Base-by-base conservation (phyloP, 768 basidiomycete species). In the Erythrobasidium yunnanense region DNA sequence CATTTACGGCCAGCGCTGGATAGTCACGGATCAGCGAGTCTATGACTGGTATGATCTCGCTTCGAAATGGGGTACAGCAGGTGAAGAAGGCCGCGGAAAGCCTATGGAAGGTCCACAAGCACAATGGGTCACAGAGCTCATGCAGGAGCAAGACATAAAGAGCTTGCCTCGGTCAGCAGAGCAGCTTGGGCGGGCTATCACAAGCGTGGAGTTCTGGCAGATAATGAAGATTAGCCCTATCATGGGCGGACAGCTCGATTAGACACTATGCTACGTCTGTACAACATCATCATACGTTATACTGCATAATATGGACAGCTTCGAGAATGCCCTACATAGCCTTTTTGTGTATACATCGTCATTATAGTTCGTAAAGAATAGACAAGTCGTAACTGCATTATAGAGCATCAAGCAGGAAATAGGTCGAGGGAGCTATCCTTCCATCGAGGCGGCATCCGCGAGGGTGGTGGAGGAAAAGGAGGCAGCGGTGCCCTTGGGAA, bases 41-140 rank as follows among this genome's bases (percentile, higher is more conserved):
- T 83, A 84, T 70, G 84, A 85, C 72, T 85, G 84, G 84, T 85
- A 83, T 83, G 82, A 84, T 69, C 76, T 84, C 2, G 82, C 81
- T 0, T 80, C 80, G 4, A 80, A 81, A 2, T 84, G 83, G 83
- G 81, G 80, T 72, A 73, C 8, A 63, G 69, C 23, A 38, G 58
- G 55, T 20, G 18, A 15, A 22, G 1, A 8, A 0, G 56, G 50
- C 27, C 23, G 34, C 4, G 0, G 38, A 6, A 22, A 67, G 55
- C 29, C 52, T 25, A 49, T 29, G 56, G n/a, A 69, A 53, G 79
- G 79, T 2, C 77, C 79, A 20, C 80, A 82, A 42, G 72, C 80
- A 0, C 65, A 55, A 17, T 85, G 84, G 84, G 83, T 84, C 0
- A 76, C 77, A 15, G 82, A 84, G 73, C 75, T 85, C 32, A 83